phyloP scores from a whole-genome alignment of 2,329 filamentous ascomycete species.

The Akanthomyces lecanii region DNA sequence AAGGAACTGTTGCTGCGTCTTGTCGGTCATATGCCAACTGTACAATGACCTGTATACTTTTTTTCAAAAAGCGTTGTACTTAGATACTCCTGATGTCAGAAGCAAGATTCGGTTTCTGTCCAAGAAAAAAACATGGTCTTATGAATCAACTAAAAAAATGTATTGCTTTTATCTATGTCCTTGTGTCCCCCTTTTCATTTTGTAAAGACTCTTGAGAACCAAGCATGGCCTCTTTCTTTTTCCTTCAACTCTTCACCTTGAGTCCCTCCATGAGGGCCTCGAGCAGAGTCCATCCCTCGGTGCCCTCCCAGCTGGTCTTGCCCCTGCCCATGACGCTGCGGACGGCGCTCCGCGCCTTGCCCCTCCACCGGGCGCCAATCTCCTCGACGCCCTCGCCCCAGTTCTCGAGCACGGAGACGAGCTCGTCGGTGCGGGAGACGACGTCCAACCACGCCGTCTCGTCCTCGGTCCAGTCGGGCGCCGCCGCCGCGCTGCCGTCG shows the following conservation, averaged over 20 bases:
- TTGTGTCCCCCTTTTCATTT: background rate
- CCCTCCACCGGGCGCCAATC: constrained; percentile 78
- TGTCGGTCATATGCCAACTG: background rate
- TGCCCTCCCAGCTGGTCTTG: constrained; percentile 79
- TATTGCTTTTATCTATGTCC: constrained; percentile 11
- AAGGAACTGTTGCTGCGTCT: background rate
- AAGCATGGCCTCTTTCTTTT: background rate
- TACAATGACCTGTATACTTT: background rate
- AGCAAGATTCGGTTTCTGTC: background rate
- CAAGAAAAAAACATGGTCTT: background rate
- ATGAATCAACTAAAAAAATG: background rate
- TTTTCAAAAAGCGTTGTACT: background rate
- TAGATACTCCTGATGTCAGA: background rate
- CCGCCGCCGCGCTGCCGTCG: constrained; percentile 4
- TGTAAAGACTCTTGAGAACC: background rate
- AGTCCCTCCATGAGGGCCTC: constrained; percentile 53
- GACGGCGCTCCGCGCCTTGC: constrained; percentile 81
- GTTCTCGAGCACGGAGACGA: constrained; percentile 80
- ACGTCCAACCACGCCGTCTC: constrained; percentile 65
- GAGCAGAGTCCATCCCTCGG: constrained; percentile 60
- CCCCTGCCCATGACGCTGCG: constrained; percentile 78
- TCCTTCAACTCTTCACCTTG: constrained; percentile 30
- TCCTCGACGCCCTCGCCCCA: constrained; percentile 62
- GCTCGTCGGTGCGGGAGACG: constrained; percentile 71
- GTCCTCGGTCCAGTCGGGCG: constrained; percentile 42